Evolutionary conservation across 1,139 yeast genomes (phyloP).

Genomic region (Hanseniaspora sp.): DNA sequence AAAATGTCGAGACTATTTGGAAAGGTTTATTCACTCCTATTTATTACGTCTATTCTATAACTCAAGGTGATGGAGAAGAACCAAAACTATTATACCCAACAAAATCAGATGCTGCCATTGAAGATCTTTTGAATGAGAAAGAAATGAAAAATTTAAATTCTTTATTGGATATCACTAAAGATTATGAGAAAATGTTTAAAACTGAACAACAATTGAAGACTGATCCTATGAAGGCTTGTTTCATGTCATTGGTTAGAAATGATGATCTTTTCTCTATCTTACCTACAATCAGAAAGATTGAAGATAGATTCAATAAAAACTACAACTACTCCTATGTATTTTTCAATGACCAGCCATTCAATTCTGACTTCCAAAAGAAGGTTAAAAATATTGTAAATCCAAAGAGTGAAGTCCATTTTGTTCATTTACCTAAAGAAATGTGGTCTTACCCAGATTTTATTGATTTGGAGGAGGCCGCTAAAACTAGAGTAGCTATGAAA

Average conservation of each 20-base stretch:
- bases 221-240: slow-evolving; percentile 46
- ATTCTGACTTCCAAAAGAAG: slow-evolving; percentile 35
- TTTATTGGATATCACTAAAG: slow-evolving; percentile 6
- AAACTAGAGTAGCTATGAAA: slow-evolving; percentile 40
- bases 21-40: slow-evolving; percentile 14
- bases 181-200: slow-evolving; percentile 12
- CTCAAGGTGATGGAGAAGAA: not conserved
- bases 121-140: not conserved
- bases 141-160: slow-evolving; percentile 1
- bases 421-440: slow-evolving; percentile 40
- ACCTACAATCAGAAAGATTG: slow-evolving; percentile 54
- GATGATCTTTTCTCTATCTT: slow-evolving; percentile 50
- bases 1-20: slow-evolving; percentile 15
- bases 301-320: slow-evolving; percentile 59
- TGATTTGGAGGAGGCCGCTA: slow-evolving; percentile 46
- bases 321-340: slow-evolving; percentile 70
- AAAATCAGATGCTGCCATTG: slow-evolving; percentile 1
- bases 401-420: slow-evolving; percentile 42
- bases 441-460: slow-evolving; percentile 54
- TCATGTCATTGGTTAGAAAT: slow-evolving; percentile 67
- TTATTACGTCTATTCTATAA: slow-evolving; percentile 4
- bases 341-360: slow-evolving; percentile 46
- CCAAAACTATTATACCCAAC: slow-evolving; percentile 12
- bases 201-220: slow-evolving; percentile 22
- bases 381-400: slow-evolving; percentile 35